Evolutionary conservation across 2,329 filamentous ascomycete species (phyloP).

Genomic region (Fusarium sp.): DNA sequence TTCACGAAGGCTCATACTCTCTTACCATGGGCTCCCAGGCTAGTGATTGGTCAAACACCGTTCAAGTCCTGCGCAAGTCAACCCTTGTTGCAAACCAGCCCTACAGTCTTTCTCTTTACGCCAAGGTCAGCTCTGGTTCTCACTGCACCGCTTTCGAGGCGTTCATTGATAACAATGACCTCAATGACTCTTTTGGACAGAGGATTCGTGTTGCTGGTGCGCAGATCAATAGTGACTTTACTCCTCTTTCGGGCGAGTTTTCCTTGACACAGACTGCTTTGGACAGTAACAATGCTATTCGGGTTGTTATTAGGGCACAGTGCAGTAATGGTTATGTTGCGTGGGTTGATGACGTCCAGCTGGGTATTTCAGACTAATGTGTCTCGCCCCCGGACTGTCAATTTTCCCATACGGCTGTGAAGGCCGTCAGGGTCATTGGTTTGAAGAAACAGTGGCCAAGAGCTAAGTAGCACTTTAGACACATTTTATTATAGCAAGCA

Average conservation of each 20-base stretch:
- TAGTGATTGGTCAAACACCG: background rate
- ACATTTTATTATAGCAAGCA: background rate
- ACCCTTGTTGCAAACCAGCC: background rate
- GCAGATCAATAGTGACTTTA: background rate
- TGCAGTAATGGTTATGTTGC: background rate
- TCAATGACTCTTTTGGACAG: background rate
- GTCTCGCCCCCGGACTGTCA: rapidly evolving
- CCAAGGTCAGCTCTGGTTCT: background rate
- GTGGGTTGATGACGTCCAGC: background rate
- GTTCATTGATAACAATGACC: background rate
- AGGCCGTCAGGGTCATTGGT: rapidly evolving
- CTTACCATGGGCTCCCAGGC: background rate
- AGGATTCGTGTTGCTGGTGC: background rate
- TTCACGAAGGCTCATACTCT: background rate
- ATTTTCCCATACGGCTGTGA: background rate
- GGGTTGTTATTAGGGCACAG: background rate
- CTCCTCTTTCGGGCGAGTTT: background rate
- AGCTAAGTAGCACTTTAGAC: background rate
- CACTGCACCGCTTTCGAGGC: background rate
- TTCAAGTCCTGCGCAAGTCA: background rate
- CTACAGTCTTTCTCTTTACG: background rate
- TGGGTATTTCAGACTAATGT: background rate
- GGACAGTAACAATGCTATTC: background rate
- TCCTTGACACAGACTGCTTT: background rate
- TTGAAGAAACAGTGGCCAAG: background rate